These are phyloP conservation scores for Amanita muscaria DNA, from an alignment of 768 basidiomycete species.

Conservation along the genomic window DNA sequence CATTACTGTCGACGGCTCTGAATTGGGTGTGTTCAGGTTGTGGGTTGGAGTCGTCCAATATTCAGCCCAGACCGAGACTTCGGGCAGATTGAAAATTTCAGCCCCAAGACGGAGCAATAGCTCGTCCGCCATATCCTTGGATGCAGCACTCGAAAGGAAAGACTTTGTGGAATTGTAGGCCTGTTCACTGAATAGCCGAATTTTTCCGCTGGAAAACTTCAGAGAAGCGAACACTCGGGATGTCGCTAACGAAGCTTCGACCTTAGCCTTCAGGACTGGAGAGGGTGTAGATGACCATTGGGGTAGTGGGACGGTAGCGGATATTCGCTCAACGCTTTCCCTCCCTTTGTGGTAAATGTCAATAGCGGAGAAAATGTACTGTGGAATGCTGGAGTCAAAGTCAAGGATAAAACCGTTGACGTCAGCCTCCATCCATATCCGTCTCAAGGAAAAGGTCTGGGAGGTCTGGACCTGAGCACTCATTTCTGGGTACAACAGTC, in stretches of 20 bases:
- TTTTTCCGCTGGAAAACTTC: conserved; percentile 78
- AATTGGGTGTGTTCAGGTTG: conserved; percentile 23
- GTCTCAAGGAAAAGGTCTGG: conserved; percentile 36
- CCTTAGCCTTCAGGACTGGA: conserved; percentile 6
- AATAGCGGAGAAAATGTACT: conserved; percentile 70
- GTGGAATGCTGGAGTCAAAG: conserved; percentile 72
- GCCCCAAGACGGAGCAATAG: conserved; percentile 42
- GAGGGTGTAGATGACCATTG: conserved; percentile 20
- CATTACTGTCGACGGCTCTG: conserved; percentile 53
- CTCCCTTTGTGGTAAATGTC: conserved; percentile 82
- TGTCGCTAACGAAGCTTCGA: conserved; percentile 28
- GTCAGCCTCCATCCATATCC: conserved; percentile 53
- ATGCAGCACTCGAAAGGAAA: conserved; percentile 22
- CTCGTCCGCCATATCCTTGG: conserved; percentile 40
- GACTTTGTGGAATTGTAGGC: conserved; percentile 30
- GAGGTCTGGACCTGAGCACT: conserved; percentile 60
- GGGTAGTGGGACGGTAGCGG: conserved; percentile 44
- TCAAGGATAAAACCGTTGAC: conserved; percentile 84
- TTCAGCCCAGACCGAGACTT: conserved; percentile 76
- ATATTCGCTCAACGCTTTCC: conserved; percentile 61
- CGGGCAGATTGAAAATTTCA: conserved; percentile 67
- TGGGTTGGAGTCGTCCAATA: conserved; percentile 53
- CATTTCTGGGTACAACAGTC: conserved; percentile 76
- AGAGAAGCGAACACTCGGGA: conserved; percentile 60
- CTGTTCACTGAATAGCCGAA: conserved; percentile 56